Base-by-base conservation (phyloP, 768 basidiomycete genomes). In the Lentinula sp. region DNA sequence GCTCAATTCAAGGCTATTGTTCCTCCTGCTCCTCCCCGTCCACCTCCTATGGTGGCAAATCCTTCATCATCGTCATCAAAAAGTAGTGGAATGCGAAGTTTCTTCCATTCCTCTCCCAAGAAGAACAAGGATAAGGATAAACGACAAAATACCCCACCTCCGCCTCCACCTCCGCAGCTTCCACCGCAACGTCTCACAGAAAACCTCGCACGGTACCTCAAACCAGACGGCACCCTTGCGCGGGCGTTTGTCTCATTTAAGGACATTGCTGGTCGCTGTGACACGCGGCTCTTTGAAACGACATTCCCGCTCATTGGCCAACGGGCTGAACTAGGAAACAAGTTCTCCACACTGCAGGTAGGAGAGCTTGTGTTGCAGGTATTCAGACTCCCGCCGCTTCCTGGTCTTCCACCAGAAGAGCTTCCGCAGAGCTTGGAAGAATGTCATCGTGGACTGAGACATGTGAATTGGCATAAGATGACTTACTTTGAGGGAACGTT, bases 381-480 rank as follows among this genome's bases (percentile, higher is more conserved):
- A 59, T 95, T 98, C 76, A 81, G 94, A 68, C 76, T 98, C 10
- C 95, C 95, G 0, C 85, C 95, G 2, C 72, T 98, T 50, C 90
- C 92, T n/a, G 93, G 93, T 16, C 77, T 97, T 20, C 74, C 85
- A 39, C 80, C 84, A 18, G 85, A 87, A 48, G 83, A 92, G 63
- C 77, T 98, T 18, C 95, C 96, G 13, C 90, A 95, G 72, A 94
- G 92, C 68, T 77, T 98, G 66, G 95, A 98, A 59, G 96, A 98
- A 68, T 95, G 93, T 67, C 82, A 88, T 66, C 84, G 91, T 13
- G 95, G 96, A 0, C 76, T 98, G 64, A 79, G 92, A 62, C 90
- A 95, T 67, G 87, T 93, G 60, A 88, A 89, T 41, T 97, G 94
- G 95, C 94, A 96, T 69, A 95, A 95, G 76, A 83, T 89, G 65